phyloP scores from a whole-genome alignment of 1,284 basidiomycete species.

The Rhodotorula sp. region DNA sequence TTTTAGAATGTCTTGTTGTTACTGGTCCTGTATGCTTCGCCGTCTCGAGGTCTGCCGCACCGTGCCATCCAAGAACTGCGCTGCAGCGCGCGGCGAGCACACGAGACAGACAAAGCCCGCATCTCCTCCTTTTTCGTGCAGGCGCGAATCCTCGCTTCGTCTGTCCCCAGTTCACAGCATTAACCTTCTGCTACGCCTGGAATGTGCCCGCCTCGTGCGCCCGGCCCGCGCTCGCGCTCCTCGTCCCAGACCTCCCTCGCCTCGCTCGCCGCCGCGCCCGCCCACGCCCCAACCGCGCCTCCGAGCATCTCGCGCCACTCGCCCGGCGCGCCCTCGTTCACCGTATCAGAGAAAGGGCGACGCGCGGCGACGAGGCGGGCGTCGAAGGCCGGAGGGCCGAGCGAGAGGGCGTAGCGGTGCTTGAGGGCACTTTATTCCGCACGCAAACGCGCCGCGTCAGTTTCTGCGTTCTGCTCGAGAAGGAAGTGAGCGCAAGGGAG shows the following conservation, averaged over 20 bases:
- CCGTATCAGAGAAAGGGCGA: slow-evolving; percentile 52
- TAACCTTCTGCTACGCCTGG: no score
- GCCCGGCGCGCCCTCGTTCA: not conserved
- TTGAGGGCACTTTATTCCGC: slow-evolving; percentile 65
- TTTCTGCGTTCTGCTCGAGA: not conserved
- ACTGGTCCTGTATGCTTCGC: no score
- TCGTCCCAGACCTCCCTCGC: slow-evolving; percentile 54
- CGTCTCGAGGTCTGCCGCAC: no score
- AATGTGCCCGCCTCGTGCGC: not conserved
- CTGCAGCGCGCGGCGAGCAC: no score
- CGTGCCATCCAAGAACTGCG: no score
- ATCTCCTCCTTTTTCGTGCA: no score
- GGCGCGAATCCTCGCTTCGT: no score
- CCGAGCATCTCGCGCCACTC: slow-evolving; percentile 81
- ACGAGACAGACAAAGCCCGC: no score
- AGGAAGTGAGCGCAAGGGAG: not conserved
- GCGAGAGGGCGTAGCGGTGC: slow-evolving; percentile 71
- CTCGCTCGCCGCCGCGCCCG: slow-evolving; percentile 68
- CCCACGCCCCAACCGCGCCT: slow-evolving; percentile 64
- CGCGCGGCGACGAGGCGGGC: slow-evolving; percentile 68
- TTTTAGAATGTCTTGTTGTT: no score
- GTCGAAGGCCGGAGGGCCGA: slow-evolving; percentile 67
- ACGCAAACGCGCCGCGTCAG: not conserved
- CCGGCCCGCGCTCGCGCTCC: not conserved
- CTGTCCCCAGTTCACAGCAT: no score